A percentile compares a stretch with the other conserved stretches of the same genome.
phyloP scores from a whole-genome alignment of 352 stramenopile genomes.

The Blastocystis sp. region DNA sequence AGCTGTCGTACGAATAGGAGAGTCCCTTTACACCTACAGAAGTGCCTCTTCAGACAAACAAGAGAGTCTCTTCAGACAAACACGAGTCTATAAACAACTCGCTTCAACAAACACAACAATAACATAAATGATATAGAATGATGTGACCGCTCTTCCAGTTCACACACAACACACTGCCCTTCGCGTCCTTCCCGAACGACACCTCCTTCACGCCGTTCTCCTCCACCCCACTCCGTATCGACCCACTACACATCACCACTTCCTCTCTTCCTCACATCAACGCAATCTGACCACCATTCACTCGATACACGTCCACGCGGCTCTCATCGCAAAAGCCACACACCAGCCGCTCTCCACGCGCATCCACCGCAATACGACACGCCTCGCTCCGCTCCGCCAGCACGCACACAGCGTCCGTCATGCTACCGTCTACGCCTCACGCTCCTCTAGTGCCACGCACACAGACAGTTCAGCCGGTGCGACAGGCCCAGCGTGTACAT shows the following conservation, averaged over 20 bases:
- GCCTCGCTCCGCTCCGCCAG: background rate
- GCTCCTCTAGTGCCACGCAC: no score
- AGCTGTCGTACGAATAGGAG: no score
- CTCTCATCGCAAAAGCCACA: background rate
- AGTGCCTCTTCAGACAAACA: no score
- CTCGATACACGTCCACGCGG: background rate
- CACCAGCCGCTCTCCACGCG: conserved; percentile 1
- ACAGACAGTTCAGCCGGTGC: no score
- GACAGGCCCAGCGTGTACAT: conserved; percentile 51
- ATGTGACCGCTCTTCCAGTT: conserved; percentile 46
- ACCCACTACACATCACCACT: conserved; percentile 21
- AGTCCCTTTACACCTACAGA: no score
- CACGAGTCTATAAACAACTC: no score
- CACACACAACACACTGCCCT: conserved; percentile 34
- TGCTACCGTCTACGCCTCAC: conserved; percentile 15
- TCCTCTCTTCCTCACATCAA: background rate
- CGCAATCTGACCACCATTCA: background rate
- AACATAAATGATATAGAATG: conserved; percentile 61
- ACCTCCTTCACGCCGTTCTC: conserved; percentile 28
- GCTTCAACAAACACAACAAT: conserved; percentile 52
- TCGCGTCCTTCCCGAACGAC: conserved; percentile 17
- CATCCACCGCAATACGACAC: conserved; percentile 26
- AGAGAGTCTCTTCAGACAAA: no score
- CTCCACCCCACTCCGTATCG: conserved; percentile 8
- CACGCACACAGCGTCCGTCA: conserved; percentile 1